These are phyloP conservation scores for Solanum gandarillasii DNA, from an alignment of 257 asterid genomes.

Conservation along the genomic window DNA sequence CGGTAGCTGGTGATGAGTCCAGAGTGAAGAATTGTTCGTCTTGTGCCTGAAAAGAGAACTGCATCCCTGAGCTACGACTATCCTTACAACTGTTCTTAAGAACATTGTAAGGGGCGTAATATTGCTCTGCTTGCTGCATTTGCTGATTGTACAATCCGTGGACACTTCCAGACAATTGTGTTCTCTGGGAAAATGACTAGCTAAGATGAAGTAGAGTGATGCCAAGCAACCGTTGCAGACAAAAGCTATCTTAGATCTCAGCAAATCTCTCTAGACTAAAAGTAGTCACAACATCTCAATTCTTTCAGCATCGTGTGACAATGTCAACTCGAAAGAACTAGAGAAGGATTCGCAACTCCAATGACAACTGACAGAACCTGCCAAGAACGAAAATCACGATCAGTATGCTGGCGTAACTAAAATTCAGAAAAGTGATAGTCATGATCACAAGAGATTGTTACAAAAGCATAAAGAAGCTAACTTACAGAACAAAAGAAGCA, in stretches of 20 bases:
- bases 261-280: background rate
- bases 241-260: background rate
- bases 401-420: background rate
- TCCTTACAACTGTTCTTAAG: conserved; percentile 29
- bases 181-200: conserved; percentile 24
- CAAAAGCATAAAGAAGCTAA: background rate
- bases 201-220: background rate
- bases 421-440: background rate
- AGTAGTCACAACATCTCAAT: background rate
- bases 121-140: conserved; percentile 37
- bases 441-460: background rate
- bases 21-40: conserved; percentile 63
- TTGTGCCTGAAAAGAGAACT: conserved; percentile 34
- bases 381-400: background rate
- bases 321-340: background rate
- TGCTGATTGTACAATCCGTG: conserved; percentile 36
- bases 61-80: conserved; percentile 41
- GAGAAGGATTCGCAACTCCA: background rate
- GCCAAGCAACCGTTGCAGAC: background rate
- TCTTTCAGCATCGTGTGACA: background rate
- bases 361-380: background rate
- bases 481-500: background rate
- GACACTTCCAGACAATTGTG: conserved; percentile 34
- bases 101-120: conserved; percentile 33
- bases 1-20: conserved; percentile 61